phyloP scores from a whole-genome alignment of 495 filamentous ascomycete genomes.

The Neurospora sublineolata region DNA sequence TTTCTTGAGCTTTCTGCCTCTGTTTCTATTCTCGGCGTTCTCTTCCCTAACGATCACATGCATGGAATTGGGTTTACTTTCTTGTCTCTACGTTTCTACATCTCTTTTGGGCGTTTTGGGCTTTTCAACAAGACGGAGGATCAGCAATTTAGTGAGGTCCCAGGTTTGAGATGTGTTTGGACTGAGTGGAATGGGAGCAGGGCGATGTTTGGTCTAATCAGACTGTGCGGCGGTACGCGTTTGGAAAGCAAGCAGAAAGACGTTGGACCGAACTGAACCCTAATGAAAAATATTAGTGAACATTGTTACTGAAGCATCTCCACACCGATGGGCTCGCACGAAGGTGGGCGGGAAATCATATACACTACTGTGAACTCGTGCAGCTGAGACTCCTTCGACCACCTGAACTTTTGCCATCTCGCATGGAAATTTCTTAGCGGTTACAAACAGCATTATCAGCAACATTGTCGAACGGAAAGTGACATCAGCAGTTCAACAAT shows the following conservation, averaged over 20 bases:
- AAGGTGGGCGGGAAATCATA: background rate
- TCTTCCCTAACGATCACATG: background rate
- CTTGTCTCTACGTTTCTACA: background rate
- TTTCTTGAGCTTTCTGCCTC: background rate
- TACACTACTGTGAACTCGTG: background rate
- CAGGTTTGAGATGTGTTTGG: background rate
- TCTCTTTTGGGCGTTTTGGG: background rate
- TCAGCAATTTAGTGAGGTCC: background rate
- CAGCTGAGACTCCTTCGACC: background rate
- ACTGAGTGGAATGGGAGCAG: background rate
- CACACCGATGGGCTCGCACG: background rate
- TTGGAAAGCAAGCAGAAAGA: background rate
- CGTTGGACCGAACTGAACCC: background rate
- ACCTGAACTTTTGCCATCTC: background rate
- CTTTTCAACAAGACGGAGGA: background rate
- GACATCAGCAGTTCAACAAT: background rate
- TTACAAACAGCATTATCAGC: background rate
- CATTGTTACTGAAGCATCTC: background rate
- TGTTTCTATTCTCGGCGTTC: background rate
- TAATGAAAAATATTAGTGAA: background rate
- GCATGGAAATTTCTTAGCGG: background rate
- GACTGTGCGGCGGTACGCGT: background rate
- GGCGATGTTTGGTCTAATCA: background rate
- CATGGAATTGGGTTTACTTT: background rate
- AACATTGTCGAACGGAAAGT: background rate